Evolutionary conservation across 78 protist species (phyloP), one percentile per base, ranked within the genome.

Genomic region (Dictyostelium firmibasis): DNA sequence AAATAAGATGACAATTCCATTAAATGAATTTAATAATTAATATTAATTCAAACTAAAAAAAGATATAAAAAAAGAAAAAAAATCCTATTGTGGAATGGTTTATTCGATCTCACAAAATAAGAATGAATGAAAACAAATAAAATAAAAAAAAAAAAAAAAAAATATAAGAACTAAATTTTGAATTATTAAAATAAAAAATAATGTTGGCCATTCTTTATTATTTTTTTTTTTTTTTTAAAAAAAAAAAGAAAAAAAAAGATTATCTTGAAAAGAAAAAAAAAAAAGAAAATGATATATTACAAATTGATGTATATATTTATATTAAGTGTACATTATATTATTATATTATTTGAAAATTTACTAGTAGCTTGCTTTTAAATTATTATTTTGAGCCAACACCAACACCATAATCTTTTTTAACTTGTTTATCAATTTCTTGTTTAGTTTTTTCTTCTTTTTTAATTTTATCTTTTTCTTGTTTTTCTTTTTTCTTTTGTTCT

Each of bases 401-500:
- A 31, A 70, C 77, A 70, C 76, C 76, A 31, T 10, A 31, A 7
- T 84, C 81, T 23, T 67, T 70, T 76, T 77, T 60, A 27, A 86
- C 31, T 38, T 77, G 78, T 36, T 69, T 47, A 57, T 76, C 83
- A 35, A 77, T 47, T 27, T 77, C 69, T 25, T 77, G 36, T 76
- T 50, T 74, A 0, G 74, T 77, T 81, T 86, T 86, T 60, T 70
- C 36, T 33, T 86, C 92, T 41, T 78, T 67, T 38, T 86, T 72
- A 36, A 25, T n/a, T 60, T 41, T 75, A 29, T 86, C 70, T 35
- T 89, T 33, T 69, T 89, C 88, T 67, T 38, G 75, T 70, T 89
- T 81, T 43, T 78, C 94, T 81, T 69, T 47, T 47, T 89, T 89
- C 70, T 89, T 81, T 67, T 69, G 72, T 35, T 89, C 94, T 27